Evolutionary conservation across 1,284 basidiomycete genomes (phyloP), one percentile per base, ranked within the genome.

Genomic region (Mycosarcoma mackinlayi): DNA sequence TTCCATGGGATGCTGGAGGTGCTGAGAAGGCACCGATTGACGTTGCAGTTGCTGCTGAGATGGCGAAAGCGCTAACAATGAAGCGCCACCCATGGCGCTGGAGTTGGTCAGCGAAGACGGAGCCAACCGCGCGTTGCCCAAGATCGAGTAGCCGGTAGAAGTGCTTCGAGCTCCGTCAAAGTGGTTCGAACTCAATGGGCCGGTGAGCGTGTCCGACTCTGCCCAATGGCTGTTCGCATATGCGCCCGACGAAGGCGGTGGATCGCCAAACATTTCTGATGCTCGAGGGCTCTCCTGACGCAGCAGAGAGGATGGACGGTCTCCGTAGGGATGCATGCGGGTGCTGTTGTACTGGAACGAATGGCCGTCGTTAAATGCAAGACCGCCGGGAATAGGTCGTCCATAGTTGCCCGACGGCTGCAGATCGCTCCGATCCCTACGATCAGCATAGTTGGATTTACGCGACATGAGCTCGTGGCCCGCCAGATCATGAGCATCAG

Each of bases 301-400:
- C 37, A 63, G n/a, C 10, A 52, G 10, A 1, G 28, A 27, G 6
- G 52, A 30, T 5, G 52, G 44, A 30, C 63, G 57, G 5, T 66
- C 63, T 4, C 57, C 57, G 24, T 60, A 66, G 3, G 63, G 63
- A 27, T 60, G 57, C 53, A 66, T 56, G 18, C 57, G 57, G n/a
- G 24, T 39, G 39, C 23, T 48, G 48, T 24, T 41, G 40, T 66
- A 60, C 30, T 47, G 24, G 4, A 52, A 27, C 3, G 41, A 34
- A 6, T 46, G 33, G 5, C 47, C 40, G 3, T 65, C 62, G 18
- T 19, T 21, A 1, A 47, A 42, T 4, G 56, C 46, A 3, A 33
- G 19, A 24, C 46, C 42, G 8, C 47, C 47, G 8, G 46, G 38
- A 0, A 58, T 38, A 4, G 63, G 44, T 10, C 63, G 56, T 13